These are phyloP conservation scores for Pseudisothecium myosuroides DNA, from an alignment of 225 moss, liverwort and hornwort genomes.

Conservation along the genomic window DNA sequence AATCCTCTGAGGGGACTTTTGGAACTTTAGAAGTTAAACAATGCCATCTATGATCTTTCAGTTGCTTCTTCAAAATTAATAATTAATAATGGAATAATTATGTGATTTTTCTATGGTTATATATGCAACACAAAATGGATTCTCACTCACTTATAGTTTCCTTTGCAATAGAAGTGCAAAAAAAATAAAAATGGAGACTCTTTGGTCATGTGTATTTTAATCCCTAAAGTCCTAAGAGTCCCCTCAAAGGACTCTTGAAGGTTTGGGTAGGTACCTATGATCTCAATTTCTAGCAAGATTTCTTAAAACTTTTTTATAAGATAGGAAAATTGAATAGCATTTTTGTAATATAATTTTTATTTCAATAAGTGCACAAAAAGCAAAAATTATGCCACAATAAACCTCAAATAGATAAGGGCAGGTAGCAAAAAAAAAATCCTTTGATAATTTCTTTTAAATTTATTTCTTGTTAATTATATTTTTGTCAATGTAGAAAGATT, in stretches of 20 bases:
- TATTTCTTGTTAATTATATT: too few relatives aligned
- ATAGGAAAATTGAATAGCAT: too few relatives aligned
- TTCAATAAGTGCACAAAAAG: not conserved
- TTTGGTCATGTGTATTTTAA: too few relatives aligned
- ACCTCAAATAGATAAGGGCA: not conserved
- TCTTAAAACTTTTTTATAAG: too few relatives aligned
- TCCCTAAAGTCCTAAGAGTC: too few relatives aligned
- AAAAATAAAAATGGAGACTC: too few relatives aligned
- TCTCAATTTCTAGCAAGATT: too few relatives aligned
- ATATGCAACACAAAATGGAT: not conserved
- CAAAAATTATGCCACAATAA: not conserved
- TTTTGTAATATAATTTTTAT: too few relatives aligned
- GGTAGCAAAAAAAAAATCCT: not conserved
- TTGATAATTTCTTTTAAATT: too few relatives aligned
- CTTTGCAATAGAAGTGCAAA: not conserved
- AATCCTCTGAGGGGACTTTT: too few relatives aligned
- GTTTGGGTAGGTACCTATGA: not conserved
- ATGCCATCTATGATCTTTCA: not conserved
- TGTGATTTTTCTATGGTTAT: not conserved
- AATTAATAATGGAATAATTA: not conserved
- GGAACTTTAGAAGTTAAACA: too few relatives aligned
- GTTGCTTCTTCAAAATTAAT: not conserved
- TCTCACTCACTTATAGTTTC: not conserved
- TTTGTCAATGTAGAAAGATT: too few relatives aligned
- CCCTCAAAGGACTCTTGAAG: rapidly evolving